Conservation (phyloP, 768 basidiomycete species). For the Termitomyces sp. region DNA sequence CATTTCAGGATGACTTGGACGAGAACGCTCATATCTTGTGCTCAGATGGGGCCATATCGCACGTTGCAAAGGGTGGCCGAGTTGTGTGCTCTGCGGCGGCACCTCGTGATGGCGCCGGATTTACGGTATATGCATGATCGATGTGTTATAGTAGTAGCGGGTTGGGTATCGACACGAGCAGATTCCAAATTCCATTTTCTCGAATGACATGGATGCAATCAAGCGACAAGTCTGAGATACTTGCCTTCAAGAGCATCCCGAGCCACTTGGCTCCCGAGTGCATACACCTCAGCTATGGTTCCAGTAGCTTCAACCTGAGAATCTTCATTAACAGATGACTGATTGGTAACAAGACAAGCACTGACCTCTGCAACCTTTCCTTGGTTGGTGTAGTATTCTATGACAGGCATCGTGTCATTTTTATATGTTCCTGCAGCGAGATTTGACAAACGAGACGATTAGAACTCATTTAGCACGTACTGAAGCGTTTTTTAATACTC, state of each 20-base stretch:
- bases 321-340: background rate
- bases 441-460: background rate
- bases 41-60: constrained; percentile 70
- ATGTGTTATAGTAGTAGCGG: background rate
- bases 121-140: constrained; percentile 45
- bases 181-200: background rate
- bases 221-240: constrained; percentile 12
- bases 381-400: constrained; percentile 67
- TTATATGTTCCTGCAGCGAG: constrained; percentile 68
- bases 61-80: constrained; percentile 58
- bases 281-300: constrained; percentile 19
- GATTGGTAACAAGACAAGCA: background rate
- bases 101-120: constrained; percentile 30
- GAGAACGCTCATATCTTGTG: constrained; percentile 69
- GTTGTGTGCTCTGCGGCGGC: constrained; percentile 45
- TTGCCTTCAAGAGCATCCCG: constrained; percentile 17
- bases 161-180: background rate
- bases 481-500: constrained; percentile 95
- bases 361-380: constrained; percentile 80
- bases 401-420: constrained; percentile 89
- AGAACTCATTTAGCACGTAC: constrained; percentile 38
- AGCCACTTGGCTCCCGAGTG: constrained; percentile 48
- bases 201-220: background rate
- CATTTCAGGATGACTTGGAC: constrained; percentile 53
- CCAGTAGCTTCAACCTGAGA: constrained; percentile 63